Evolutionary conservation across 2,329 filamentous ascomycete genomes (phyloP).

Genomic region (Cryphonectria naterciae): DNA sequence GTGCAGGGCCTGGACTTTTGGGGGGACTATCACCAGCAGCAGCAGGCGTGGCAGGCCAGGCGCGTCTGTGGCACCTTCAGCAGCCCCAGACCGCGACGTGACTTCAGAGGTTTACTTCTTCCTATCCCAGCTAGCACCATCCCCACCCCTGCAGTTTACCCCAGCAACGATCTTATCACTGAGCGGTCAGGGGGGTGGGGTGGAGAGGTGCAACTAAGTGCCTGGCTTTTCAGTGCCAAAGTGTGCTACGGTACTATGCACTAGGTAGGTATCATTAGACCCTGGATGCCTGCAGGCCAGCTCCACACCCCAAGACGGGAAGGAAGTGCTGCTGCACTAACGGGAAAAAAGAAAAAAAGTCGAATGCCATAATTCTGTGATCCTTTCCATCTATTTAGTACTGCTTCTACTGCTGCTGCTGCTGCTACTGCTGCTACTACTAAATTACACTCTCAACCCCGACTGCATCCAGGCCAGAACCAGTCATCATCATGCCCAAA

Average conservation of each 20-base stretch:
- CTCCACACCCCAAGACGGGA: neutral
- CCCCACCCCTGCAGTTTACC: neutral
- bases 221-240: neutral
- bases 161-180: conserved; percentile 13
- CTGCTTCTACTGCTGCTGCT: no score
- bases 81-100: conserved; percentile 18
- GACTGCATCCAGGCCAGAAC: neutral
- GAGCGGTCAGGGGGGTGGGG: neutral
- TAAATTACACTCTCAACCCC: neutral
- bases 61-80: conserved; percentile 16
- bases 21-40: neutral
- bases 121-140: conserved; percentile 5
- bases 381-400: neutral
- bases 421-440: neutral
- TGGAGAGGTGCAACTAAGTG: neutral
- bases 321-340: conserved; percentile 8
- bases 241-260: neutral
- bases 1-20: neutral
- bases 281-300: neutral
- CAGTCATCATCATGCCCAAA: conserved; percentile 67
- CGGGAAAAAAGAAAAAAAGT: conserved; percentile 21
- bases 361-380: neutral
- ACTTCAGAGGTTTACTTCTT: conserved; percentile 15
- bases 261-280: neutral
- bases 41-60: conserved; percentile 2